Evolutionary conservation across 1,139 yeast genomes (phyloP), one percentile per base, ranked within the genome.

Genomic region (Candida pseudoviswanathii): DNA sequence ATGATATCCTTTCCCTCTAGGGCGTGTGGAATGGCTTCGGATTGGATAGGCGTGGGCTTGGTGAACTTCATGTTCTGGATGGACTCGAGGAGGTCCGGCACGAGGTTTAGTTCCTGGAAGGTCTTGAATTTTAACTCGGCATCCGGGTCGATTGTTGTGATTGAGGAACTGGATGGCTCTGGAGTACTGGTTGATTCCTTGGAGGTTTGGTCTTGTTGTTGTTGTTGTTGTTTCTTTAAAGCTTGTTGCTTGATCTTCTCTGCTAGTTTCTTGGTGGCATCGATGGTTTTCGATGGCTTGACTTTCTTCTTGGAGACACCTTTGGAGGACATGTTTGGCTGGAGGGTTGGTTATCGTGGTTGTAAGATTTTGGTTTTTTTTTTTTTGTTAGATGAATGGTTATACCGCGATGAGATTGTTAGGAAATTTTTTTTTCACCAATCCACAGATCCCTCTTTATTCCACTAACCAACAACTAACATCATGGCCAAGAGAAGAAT

Each of bases 1-100:
- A 87, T 86, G 51, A 87, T 82, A 69, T 87, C 95, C 58, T 84
- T 82, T 1, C 97, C 97, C 57, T 86, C 84, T 25, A 94, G 72
- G 3, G 97, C 97, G 58, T 88, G 89, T 0, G 99, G 99, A 52
- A 95, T 88, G 6, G 97, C 82, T 66, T 89, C 92, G 4, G 87
- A 80, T 68, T 94, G 99, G 62, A 94, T 94, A 9, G 98, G 97
- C 0, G 98, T 91, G 42, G 94, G 94, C 54, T 76, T 80, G 25
- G 81, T 68, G 62, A 71, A 87, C 54, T 86, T 84, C 74, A 87
- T 68, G 43, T 73, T 77, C 50, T 84, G 82, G 56, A 95, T 84
- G 0, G 97, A 86, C 58, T 90, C 95, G 24, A 91, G 67, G 44
- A 91, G 77, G 58, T 89, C 97, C 1, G 92, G 95, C 39, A 91